These are phyloP conservation scores for Rosa chinensis DNA, from an alignment of 306 rosid genomes.

Conservation along the genomic window DNA sequence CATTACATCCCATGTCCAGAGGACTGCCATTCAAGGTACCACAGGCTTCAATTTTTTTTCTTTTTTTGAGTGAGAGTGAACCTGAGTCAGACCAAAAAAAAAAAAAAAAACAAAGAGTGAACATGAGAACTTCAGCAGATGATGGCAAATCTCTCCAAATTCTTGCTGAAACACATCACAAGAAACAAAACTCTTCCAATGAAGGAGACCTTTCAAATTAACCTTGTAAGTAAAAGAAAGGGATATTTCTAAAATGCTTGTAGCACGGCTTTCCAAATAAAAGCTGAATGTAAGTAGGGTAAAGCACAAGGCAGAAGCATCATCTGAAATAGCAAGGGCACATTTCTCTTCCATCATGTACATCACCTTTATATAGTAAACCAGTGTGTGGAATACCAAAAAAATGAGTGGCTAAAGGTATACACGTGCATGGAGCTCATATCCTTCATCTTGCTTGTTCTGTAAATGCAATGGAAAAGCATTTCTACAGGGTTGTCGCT, in stretches of 20 bases:
- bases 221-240: constrained; percentile 53
- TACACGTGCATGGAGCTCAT: constrained; percentile 69
- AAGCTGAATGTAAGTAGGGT: constrained; percentile 49
- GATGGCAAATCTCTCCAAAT: constrained; percentile 51
- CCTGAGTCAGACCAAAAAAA: constrained; percentile 22
- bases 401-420: constrained; percentile 61
- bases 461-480: constrained; percentile 51
- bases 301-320: constrained; percentile 73
- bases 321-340: constrained; percentile 49
- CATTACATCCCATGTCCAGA: too few relatives aligned
- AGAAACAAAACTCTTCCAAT: constrained; percentile 65
- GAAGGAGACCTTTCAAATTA: constrained; percentile 58
- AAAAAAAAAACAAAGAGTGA: too few relatives aligned
- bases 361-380: constrained; percentile 31
- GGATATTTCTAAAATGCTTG: constrained; percentile 33
- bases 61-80: constrained; percentile 7
- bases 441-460: constrained; percentile 50
- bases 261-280: constrained; percentile 37
- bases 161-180: constrained; percentile 65
- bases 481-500: constrained; percentile 52
- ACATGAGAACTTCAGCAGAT: constrained; percentile 37
- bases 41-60: too few relatives aligned
- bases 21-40: too few relatives aligned
- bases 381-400: constrained; percentile 40
- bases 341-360: not conserved